Evolutionary conservation across 306 rosid species (phyloP), one percentile per base, ranked within the genome.

Genomic region (Quercus agrifolia): DNA sequence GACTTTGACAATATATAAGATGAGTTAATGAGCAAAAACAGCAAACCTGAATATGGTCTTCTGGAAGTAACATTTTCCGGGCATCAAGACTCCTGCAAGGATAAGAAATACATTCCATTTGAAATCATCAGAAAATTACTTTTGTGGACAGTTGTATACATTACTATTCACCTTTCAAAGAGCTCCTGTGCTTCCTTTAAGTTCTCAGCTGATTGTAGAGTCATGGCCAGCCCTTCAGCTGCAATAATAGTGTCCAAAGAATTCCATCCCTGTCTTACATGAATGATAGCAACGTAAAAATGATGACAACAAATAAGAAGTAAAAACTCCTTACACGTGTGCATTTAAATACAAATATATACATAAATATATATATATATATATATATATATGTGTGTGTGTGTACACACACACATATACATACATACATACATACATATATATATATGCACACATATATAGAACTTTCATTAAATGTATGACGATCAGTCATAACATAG

Each of bases 171-270:
- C 98, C 92, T 91, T 87, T 92, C 93, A 81, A 94, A 90, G 87
- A 94, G 97, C 77, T 92, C 97, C 75, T 87, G 84, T 46, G 97
- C 87, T 72, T 91, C 97, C 84, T 87, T 85, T 66, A 89, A 78
- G 73, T 74, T 86, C 67, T 89, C 74, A 54, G 83, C 79, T 19
- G 94, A 87, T 77, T 86, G 92, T 56, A 92, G 81, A 57, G 89
- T 91, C 82, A 86, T 76, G 74, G 98, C 98, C 67, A 94, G 83
- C 64, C 90, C 84, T 72, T 94, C 97, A 31, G 97, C 98, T 33
- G 87, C 88, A 82, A 84, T 78, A 82, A 88, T 81, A 52, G 97
- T 91, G 73, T 88, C 97, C 90, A 91, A 76, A 44, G 94, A 91
- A 85, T 81, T 78, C 97, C 97, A 94, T 67, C 94, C 98, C 97